Conservation (phyloP, 805 yeast species). For the Ogataea nonfermentans region DNA sequence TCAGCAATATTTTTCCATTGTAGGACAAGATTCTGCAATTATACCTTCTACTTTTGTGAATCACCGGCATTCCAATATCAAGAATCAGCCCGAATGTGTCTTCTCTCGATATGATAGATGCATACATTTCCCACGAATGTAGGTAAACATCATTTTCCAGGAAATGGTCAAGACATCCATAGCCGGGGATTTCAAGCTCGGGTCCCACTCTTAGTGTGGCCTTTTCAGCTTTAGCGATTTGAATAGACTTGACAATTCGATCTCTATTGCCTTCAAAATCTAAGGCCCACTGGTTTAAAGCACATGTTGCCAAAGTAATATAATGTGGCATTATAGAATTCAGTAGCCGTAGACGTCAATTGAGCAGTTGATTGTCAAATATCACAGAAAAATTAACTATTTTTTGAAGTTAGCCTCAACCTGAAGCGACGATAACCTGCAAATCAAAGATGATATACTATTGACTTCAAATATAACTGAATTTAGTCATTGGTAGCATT, state of each 20-base stretch:
- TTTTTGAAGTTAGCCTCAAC: background rate
- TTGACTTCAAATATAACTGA: too few species aligned
- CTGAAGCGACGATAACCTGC: too few species aligned
- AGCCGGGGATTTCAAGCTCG: conserved; percentile 91
- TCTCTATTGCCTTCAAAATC: conserved; percentile 97
- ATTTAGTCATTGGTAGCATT: too few species aligned
- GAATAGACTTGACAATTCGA: conserved; percentile 79
- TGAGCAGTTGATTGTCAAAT: too few species aligned
- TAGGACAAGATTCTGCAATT: conserved; percentile 86
- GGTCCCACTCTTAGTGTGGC: conserved; percentile 94
- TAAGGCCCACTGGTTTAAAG: conserved; percentile 96
- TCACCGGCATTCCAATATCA: conserved; percentile 93
- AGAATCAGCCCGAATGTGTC: conserved; percentile 74
- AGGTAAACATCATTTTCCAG: conserved; percentile 83
- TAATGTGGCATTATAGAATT: conserved; percentile 71
- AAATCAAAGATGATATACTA: too few species aligned
- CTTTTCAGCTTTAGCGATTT: conserved; percentile 67
- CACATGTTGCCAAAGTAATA: conserved; percentile 89
- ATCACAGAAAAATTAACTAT: background rate
- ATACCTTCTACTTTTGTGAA: conserved; percentile 84
- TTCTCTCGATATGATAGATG: conserved; percentile 64
- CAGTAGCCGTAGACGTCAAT: too few species aligned
- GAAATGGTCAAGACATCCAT: conserved; percentile 93
- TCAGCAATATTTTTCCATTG: conserved; percentile 75
- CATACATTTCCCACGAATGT: conserved; percentile 95